Evolutionary conservation across 2,329 filamentous ascomycete genomes (phyloP).

Genomic region (Aureobasidium sp.): DNA sequence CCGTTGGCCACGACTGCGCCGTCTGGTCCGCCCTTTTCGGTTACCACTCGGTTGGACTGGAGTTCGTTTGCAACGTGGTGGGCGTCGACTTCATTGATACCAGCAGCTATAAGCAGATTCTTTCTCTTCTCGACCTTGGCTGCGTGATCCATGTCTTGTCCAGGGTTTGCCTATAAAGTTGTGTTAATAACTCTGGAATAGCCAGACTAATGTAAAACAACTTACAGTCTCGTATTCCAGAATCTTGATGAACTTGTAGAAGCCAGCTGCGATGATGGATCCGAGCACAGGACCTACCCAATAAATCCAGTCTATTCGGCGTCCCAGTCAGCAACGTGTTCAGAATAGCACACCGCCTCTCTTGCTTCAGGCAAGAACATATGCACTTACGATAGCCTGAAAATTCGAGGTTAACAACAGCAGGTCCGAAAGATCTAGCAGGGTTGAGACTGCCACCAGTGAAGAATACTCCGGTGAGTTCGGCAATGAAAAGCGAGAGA

Average conservation of each 20-base stretch:
- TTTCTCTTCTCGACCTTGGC: conserved; percentile 15
- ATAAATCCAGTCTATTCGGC: conserved; percentile 24
- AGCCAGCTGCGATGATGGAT: conserved; percentile 24
- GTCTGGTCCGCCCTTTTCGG: conserved; percentile 7
- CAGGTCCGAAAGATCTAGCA: conserved; percentile 27
- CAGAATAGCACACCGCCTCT: too few relatives aligned
- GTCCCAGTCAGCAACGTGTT: neutral
- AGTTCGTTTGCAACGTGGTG: conserved; percentile 16
- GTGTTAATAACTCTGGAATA: neutral
- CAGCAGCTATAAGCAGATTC: conserved; percentile 17
- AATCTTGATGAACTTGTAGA: conserved; percentile 27
- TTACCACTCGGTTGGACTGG: neutral
- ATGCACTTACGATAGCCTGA: conserved; percentile 18
- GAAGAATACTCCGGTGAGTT: conserved; percentile 34
- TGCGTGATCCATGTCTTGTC: conserved; percentile 21
- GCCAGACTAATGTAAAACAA: neutral
- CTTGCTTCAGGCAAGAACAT: too few relatives aligned
- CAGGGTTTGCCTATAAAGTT: conserved; percentile 20
- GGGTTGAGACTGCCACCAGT: conserved; percentile 25
- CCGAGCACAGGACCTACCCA: conserved; percentile 26
- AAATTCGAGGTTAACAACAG: conserved; percentile 23
- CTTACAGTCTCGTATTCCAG: conserved; percentile 25
- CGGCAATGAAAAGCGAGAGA: conserved; percentile 38
- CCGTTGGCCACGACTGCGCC: conserved; percentile 15
- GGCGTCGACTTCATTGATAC: conserved; percentile 18